Conservation (phyloP, 805 yeast species). For the Pichia manshurica region DNA sequence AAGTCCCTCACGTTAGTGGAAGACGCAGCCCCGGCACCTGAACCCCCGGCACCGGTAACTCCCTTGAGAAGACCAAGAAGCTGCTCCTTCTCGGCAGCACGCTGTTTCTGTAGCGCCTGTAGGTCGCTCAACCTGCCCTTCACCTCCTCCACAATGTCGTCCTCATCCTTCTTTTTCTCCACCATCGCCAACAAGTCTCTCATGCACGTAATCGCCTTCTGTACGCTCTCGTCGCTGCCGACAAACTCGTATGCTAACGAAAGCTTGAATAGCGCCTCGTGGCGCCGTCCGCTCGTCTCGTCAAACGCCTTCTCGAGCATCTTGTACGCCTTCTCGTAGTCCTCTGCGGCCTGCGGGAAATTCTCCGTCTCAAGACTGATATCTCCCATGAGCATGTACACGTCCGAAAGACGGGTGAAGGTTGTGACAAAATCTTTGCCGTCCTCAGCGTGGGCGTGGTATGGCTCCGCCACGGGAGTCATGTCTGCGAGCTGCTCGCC, state of each 20-base stretch:
- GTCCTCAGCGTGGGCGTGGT: slow-evolving; percentile 1
- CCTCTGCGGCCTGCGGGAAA: slow-evolving; percentile 70
- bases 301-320: slow-evolving; percentile 49
- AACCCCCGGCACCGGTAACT: slow-evolving; percentile 21
- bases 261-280: slow-evolving; percentile 77
- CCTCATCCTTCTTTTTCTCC: slow-evolving; percentile 30
- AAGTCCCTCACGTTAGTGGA: background rate
- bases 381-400: slow-evolving; percentile 80
- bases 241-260: slow-evolving; percentile 73
- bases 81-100: slow-evolving; percentile 32
- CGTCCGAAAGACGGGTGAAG: slow-evolving; percentile 46
- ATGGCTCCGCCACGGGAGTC: slow-evolving; percentile 15
- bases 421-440: slow-evolving; percentile 36
- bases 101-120: slow-evolving; percentile 36
- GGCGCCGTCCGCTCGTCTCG: slow-evolving; percentile 48
- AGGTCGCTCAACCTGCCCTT: slow-evolving; percentile 51
- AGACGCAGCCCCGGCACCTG: background rate
- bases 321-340: slow-evolving; percentile 53
- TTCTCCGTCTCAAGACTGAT: slow-evolving; percentile 86
- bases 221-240: slow-evolving; percentile 49
- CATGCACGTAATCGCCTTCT: slow-evolving; percentile 44
- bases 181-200: slow-evolving; percentile 24
- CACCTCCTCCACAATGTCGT: slow-evolving; percentile 45
- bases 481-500: slow-evolving; percentile 9
- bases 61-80: slow-evolving; percentile 52